Evolutionary conservation across 1,284 basidiomycete genomes (phyloP).

Genomic region (Trametes pubescens): DNA sequence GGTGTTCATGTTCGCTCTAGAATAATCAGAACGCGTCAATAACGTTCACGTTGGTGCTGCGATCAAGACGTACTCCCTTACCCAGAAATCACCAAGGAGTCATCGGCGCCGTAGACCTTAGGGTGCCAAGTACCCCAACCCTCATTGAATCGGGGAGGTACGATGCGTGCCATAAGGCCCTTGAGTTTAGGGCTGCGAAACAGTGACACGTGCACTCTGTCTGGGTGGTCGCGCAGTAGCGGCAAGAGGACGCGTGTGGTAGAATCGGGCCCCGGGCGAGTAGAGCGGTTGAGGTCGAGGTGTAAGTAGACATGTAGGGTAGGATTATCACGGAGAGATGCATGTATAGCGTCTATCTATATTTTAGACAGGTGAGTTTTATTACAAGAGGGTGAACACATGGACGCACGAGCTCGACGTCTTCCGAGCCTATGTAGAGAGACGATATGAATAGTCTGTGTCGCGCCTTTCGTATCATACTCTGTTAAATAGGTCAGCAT

Average conservation of each 20-base stretch:
- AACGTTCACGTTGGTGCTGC: background rate
- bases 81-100: conserved; percentile 94
- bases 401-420: conserved; percentile 44
- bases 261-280: conserved; percentile 80
- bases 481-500: conserved; percentile 48
- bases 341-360: conserved; percentile 75
- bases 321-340: conserved; percentile 67
- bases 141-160: conserved; percentile 96
- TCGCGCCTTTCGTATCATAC: conserved; percentile 78
- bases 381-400: background rate
- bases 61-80: conserved; percentile 51
- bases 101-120: conserved; percentile 94
- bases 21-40: conserved; percentile 10
- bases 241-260: conserved; percentile 81
- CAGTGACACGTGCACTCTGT: conserved; percentile 79
- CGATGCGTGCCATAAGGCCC: conserved; percentile 75
- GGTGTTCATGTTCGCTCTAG: conserved; percentile 92
- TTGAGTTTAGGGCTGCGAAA: conserved; percentile 89
- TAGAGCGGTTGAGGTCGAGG: conserved; percentile 92
- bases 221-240: conserved; percentile 75
- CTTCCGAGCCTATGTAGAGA: conserved; percentile 48
- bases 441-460: conserved; percentile 87
- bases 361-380: conserved; percentile 6
- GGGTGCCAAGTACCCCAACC: conserved; percentile 99
- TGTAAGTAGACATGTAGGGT: conserved; percentile 77